phyloP scores from a whole-genome alignment of 2,329 filamentous ascomycete species.

The Corinectria fuckeliana region DNA sequence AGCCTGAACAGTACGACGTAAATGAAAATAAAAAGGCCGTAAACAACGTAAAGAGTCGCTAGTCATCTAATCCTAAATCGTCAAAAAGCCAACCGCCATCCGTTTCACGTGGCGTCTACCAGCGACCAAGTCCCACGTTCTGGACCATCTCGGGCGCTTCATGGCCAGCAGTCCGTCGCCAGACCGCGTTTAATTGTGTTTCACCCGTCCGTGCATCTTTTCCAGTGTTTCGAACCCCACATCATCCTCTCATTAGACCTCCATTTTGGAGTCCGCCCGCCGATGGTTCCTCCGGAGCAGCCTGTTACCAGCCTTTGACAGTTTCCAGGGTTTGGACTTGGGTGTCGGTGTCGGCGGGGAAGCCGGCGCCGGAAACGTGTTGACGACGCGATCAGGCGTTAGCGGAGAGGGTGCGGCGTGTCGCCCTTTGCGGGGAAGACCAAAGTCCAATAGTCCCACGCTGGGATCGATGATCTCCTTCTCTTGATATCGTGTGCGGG shows the following conservation, averaged over 20 bases:
- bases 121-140: neutral
- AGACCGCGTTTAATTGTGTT: neutral
- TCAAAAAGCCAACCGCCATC: neutral
- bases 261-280: conserved; percentile 4
- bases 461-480: conserved; percentile 20
- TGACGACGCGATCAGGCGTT: conserved; percentile 26
- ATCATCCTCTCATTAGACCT: neutral
- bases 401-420: conserved; percentile 17
- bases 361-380: conserved; percentile 29
- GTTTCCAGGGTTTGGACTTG: conserved; percentile 34
- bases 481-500: conserved; percentile 18
- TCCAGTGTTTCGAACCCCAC: too few relatives aligned
- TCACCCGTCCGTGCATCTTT: too few relatives aligned
- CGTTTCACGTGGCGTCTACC: neutral
- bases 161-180: conserved; percentile 9
- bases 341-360: conserved; percentile 20
- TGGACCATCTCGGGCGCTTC: neutral
- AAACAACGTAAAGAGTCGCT: neutral
- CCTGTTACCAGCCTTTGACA: conserved; percentile 41
- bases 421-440: conserved; percentile 18
- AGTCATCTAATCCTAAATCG: neutral
- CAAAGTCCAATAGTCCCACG: conserved; percentile 15
- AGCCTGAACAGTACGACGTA: too few relatives aligned
- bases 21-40: neutral
- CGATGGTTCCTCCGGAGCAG: conserved; percentile 36